These are phyloP conservation scores for Nicotiana tabacum DNA, from an alignment of 257 asterid genomes.

Conservation along the genomic window DNA sequence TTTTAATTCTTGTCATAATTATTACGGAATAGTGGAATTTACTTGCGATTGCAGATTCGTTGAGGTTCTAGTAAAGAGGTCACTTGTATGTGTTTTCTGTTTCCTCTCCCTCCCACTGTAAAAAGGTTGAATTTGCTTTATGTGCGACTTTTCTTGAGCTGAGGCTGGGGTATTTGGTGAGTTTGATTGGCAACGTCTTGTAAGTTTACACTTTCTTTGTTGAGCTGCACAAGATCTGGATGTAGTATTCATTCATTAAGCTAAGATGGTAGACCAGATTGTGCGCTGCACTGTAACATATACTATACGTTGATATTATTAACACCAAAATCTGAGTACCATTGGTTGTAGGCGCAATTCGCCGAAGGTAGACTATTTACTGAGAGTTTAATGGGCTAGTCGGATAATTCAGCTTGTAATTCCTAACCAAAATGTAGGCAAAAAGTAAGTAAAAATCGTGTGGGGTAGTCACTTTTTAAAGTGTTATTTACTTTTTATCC, in stretches of 20 bases:
- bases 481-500: no score
- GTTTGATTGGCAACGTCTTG: constrained; percentile 7
- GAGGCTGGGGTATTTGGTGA: constrained; percentile 3
- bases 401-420: no score
- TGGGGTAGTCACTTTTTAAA: no score
- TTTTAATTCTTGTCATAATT: constrained; percentile 16
- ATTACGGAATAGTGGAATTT: background rate
- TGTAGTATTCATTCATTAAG: constrained; percentile 9
- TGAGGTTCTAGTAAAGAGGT: background rate
- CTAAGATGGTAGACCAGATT: background rate
- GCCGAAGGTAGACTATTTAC: no score
- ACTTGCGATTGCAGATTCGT: background rate
- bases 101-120: constrained; percentile 8
- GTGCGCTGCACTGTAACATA: background rate
- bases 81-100: background rate
- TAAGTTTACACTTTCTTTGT: background rate
- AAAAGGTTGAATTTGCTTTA: constrained; percentile 10
- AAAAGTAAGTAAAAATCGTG: no score
- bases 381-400: no score
- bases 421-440: no score
- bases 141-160: constrained; percentile 15
- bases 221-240: background rate
- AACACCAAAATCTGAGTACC: background rate
- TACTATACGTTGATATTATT: background rate
- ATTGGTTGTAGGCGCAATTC: no score